phyloP scores from a whole-genome alignment of 2,329 filamentous ascomycete genomes.

The Penicillium corylophilum region DNA sequence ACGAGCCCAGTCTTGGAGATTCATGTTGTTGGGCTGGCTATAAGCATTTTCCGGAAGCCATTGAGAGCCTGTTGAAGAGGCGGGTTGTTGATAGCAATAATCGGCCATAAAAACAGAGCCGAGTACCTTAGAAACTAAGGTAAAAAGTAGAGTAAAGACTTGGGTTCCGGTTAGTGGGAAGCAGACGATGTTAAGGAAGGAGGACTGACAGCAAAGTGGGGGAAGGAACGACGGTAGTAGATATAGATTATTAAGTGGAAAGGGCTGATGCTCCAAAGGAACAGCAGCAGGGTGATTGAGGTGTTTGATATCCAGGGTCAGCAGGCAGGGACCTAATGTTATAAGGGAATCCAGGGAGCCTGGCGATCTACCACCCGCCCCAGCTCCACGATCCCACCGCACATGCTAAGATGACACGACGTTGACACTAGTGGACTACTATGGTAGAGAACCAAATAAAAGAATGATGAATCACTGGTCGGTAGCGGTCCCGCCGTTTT shows the following conservation, averaged over 20 bases:
- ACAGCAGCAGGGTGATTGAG: conserved; percentile 9
- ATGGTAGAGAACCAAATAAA: conserved; percentile 13
- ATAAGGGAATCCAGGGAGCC: conserved; percentile 27
- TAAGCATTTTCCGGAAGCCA: conserved; percentile 27
- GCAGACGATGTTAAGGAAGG: background rate
- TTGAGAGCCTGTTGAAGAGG: conserved; percentile 27
- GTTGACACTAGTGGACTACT: conserved; percentile 38
- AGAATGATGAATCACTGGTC: conserved; percentile 20
- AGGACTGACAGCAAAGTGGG: background rate
- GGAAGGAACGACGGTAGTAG: background rate
- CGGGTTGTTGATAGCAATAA: conserved; percentile 27
- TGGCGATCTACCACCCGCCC: conserved; percentile 36
- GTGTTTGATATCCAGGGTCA: conserved; percentile 6
- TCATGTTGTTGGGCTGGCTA: conserved; percentile 24
- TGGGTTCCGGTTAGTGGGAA: conserved; percentile 1
- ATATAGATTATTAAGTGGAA: conserved; percentile 2
- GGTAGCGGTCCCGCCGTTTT: conserved; percentile 20
- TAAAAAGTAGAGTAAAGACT: background rate
- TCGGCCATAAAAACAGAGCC: conserved; percentile 30
- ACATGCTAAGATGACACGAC: conserved; percentile 40
- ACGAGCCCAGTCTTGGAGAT: conserved; percentile 45
- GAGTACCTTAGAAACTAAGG: background rate
- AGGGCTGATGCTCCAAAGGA: conserved; percentile 12
- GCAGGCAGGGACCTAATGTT: background rate
- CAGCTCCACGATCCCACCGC: conserved; percentile 37